Conservation (phyloP, 1,139 yeast species). For the Hemisphaericaspora subhashii region DNA sequence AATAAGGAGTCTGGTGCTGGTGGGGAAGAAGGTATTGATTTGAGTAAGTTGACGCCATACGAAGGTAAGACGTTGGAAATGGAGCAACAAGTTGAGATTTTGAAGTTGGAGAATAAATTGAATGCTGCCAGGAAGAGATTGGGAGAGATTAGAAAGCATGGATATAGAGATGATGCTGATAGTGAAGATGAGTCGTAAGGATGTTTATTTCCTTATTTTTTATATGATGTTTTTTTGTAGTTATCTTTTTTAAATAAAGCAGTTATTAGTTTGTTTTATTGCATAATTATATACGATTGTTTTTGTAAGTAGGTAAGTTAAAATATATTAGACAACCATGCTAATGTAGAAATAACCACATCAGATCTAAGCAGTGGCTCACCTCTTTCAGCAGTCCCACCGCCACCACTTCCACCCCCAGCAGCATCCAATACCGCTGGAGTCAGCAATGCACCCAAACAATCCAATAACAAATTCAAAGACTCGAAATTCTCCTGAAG, state of each 20-base stretch:
- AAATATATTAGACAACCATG: constrained; percentile 3
- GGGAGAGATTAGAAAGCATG: constrained; percentile 81
- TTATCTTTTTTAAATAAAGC: background rate
- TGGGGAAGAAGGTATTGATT: constrained; percentile 48
- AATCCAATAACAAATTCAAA: constrained; percentile 3
- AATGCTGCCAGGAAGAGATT: constrained; percentile 73
- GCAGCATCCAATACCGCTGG: background rate
- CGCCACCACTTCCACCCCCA: background rate
- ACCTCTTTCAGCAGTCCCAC: background rate
- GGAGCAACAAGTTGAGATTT: constrained; percentile 92
- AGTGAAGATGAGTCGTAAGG: constrained; percentile 39
- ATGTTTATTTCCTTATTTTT: background rate
- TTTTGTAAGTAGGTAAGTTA: too few relatives aligned
- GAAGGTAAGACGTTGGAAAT: constrained; percentile 86
- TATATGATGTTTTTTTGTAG: background rate
- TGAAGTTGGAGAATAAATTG: constrained; percentile 76
- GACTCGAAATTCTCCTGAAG: constrained; percentile 3
- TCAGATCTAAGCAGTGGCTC: constrained; percentile 1
- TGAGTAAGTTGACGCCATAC: constrained; percentile 67
- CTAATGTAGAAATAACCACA: background rate
- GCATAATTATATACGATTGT: too few relatives aligned
- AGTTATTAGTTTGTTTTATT: too few relatives aligned
- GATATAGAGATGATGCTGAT: constrained; percentile 59
- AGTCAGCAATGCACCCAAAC: constrained; percentile 6
- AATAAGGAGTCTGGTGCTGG: constrained; percentile 34